Conservation (phyloP, 1,284 basidiomycete genomes). For the Ceratobasidium sp. region DNA sequence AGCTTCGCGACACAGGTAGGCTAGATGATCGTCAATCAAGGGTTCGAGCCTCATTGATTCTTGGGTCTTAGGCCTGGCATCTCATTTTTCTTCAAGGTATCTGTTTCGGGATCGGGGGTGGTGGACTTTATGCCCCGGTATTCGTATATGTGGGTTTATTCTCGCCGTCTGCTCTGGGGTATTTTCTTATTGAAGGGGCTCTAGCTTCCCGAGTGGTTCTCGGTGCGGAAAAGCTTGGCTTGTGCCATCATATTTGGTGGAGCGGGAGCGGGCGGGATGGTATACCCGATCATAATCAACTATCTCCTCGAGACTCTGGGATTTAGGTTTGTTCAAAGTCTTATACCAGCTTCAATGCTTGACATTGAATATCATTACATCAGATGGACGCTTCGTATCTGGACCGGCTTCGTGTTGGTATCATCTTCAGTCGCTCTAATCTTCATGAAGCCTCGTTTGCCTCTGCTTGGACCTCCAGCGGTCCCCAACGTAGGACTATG, state of each 20-base stretch:
- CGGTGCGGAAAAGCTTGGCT: conserved; percentile 46
- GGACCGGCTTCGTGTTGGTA: conserved; percentile 45
- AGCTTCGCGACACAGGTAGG: conserved; percentile 48
- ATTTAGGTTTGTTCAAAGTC: conserved; percentile 39
- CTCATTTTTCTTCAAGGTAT: conserved; percentile 48
- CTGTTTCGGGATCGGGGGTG: conserved; percentile 47
- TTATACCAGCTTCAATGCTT: not conserved
- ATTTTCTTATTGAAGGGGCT: not conserved
- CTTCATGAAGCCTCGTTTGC: conserved; percentile 37
- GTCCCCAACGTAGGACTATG: not conserved
- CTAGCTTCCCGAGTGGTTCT: conserved; percentile 50
- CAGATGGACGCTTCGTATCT: conserved; percentile 52
- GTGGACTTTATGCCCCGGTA: conserved; percentile 48
- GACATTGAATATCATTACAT: not conserved
- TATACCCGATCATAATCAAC: conserved; percentile 50
- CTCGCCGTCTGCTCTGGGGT: no score
- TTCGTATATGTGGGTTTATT: conserved; percentile 38
- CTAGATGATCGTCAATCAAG: not conserved
- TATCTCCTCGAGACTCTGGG: conserved; percentile 49
- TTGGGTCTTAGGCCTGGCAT: conserved; percentile 44
- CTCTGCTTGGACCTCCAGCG: conserved; percentile 15
- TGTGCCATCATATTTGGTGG: conserved; percentile 50
- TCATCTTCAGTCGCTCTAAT: conserved; percentile 44
- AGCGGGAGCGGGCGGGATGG: conserved; percentile 50
- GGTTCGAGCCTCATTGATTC: not conserved